Base-by-base conservation (phyloP, 805 yeast genomes). In the Barnettozyma botsteinii region DNA sequence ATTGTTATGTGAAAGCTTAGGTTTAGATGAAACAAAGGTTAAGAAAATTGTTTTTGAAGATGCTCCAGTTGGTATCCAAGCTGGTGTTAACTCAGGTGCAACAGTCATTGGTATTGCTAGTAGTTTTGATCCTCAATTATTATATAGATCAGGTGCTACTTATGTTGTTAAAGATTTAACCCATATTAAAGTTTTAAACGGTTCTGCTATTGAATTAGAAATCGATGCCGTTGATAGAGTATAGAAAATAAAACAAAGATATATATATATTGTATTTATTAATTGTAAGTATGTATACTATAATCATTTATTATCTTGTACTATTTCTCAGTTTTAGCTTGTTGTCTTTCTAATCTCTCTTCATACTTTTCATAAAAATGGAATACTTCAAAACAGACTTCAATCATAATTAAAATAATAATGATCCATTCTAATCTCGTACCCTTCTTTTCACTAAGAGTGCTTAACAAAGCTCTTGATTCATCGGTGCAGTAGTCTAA, bases 401-500 rank as follows among this genome's bases (percentile, higher is more conserved):
- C 97, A 35, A 89, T 77, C 72, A 84, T 71, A 45, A 89, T 89
- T 49, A 89, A 67, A 21, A 79, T 68, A 38, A 89, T 86, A 50
- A 89, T 87, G 58, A 87, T 82, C 94, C 94, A 85, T 57, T 89
- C 97, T 33, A 89, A 65, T 17, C 87, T 66, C 4, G 85, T 73
- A 25, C 91, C 73, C 45, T 82, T 84, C 50, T 79, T 77, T 51
- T 88, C 95, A 41, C 79, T 82, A 45, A 87, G 58, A 4, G 87
- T 81, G 17, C 81, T 74, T 47, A 88, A 68, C 27, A 89, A 65
- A 3, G 88, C 89, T 11, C 86, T 71, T 13, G 86, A 83, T 56
- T 88, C 95, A 46, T 89, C 96, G 0, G 94, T 80, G 2, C 94
- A 87, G 61, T 89, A 89, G 59, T 89, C 97, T 43, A 89, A 64